Evolutionary conservation across 305 asterid species (phyloP), one percentile per base, ranked within the genome.

Genomic region (Solanum hybrid): DNA sequence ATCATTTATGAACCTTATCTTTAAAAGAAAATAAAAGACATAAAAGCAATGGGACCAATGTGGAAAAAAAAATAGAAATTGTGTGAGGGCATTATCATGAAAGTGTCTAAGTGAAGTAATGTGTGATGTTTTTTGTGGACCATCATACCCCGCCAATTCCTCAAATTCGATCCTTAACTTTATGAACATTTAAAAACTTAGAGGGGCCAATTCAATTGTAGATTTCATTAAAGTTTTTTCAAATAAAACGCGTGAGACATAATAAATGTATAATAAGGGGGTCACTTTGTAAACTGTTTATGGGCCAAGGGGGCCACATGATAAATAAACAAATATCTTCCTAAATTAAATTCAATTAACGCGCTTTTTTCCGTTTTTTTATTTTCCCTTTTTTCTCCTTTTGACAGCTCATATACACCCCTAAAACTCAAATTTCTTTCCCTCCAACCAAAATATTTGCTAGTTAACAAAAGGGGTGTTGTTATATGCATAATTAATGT

Each of bases 121-220:
- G 87, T 84, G 87, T 84, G 87, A 84, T 84, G 87, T 51, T 84
- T 37, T 17, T 84, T 36, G 87, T 51, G 87, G 87, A 84, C 87
- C 75, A 84, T 84, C 40, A 84, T 84, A 51, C 42, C 87, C 38
- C 10, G 38, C 40, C 73, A 84, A 51, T 84, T 84, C 40, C 69
- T 81, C 86, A 26, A 71, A 76, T 76, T 10, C 31, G 31, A 78
- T 35, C 85, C 31, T 78, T 10, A 22, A 84, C 75, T 51, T 84
- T 84, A 84, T 45, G 73, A 84, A 82, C 72, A 29, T 51, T 19
- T 35, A 11, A 78, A 78, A 78, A 22, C 85, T 78, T 78, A 10
- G 27, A 12, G 29, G 66, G 29, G 10, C 19, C 37, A 82, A 82
- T 45, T 36, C 19, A 84, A 84, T 29, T 29, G 10, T 1, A 45